A percentile compares a stretch with the other conserved stretches of the same genome.
Conservation (phyloP, 306 rosid genomes). For the Sesbania bispinosa region DNA sequence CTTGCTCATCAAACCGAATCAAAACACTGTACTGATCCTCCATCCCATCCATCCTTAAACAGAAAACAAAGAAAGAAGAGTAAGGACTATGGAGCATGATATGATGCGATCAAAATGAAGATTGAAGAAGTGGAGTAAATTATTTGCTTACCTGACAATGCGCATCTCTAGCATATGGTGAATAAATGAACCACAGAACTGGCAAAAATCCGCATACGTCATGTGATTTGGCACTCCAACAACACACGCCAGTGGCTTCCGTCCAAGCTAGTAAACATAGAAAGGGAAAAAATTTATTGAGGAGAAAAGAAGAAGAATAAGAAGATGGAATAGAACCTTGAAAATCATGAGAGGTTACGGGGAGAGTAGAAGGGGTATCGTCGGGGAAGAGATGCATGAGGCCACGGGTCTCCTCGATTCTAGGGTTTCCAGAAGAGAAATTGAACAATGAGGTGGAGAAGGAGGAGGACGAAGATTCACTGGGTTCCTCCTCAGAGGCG, state of each 20-base stretch:
- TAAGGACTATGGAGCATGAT: background rate
- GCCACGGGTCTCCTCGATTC: constrained; percentile 90
- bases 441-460: constrained; percentile 45
- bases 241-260: constrained; percentile 79
- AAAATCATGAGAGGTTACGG: background rate
- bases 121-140: background rate
- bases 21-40: constrained; percentile 79
- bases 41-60: constrained; percentile 64
- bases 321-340: background rate
- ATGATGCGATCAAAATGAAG: background rate
- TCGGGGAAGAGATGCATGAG: constrained; percentile 80
- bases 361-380: constrained; percentile 29
- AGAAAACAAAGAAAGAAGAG: background rate
- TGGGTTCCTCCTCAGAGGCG: constrained; percentile 43
- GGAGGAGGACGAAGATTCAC: constrained; percentile 39
- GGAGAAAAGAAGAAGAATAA: too few relatives aligned
- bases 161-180: constrained; percentile 86
- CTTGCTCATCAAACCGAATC: constrained; percentile 71
- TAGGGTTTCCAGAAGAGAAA: constrained; percentile 99
- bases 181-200: constrained; percentile 82
- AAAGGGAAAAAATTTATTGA: too few relatives aligned
- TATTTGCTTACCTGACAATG: constrained; percentile 65
- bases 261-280: constrained; percentile 47
- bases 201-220: constrained; percentile 96
- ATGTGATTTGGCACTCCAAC: constrained; percentile 93